Conservation (phyloP, 1,139 yeast species). For the Yamadazyma spencermartinsiae region DNA sequence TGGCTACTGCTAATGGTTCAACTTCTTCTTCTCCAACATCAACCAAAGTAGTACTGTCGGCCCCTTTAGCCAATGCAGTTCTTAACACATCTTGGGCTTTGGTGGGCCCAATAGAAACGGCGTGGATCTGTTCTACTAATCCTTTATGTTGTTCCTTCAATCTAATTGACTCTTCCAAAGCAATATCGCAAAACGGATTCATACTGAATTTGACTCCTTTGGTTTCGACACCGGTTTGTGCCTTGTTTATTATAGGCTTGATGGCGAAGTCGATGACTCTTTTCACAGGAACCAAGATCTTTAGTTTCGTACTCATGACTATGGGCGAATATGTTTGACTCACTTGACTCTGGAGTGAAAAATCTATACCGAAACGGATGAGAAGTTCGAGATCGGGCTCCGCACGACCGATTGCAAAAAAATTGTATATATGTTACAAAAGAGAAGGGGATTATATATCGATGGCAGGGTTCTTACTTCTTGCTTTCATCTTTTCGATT, state of each 20-base stretch:
- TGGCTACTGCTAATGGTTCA: conserved; percentile 92
- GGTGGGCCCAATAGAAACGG: conserved; percentile 87
- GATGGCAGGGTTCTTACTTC: conserved; percentile 16
- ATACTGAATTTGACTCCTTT: conserved; percentile 91
- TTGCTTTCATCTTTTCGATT: conserved; percentile 85
- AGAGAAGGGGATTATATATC: background rate
- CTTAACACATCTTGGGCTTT: conserved; percentile 88
- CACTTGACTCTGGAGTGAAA: conserved; percentile 5
- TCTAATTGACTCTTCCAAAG: conserved; percentile 86
- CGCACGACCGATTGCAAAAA: background rate
- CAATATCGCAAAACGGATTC: conserved; percentile 97
- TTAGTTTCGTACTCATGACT: conserved; percentile 52
- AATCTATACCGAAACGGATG: conserved; percentile 11
- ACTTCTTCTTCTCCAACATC: conserved; percentile 73
- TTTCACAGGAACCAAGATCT: conserved; percentile 90
- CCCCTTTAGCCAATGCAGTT: conserved; percentile 93
- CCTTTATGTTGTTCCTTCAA: conserved; percentile 68
- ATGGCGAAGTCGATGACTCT: conserved; percentile 93
- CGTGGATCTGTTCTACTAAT: conserved; percentile 82
- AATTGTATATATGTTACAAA: background rate
- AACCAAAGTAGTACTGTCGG: conserved; percentile 78
- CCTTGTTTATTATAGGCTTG: conserved; percentile 88
- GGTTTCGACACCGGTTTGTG: conserved; percentile 83
- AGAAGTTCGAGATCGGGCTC: too few species aligned
- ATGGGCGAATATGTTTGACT: background rate